Conservation (phyloP, 1,284 basidiomycete genomes). For the Fistulina hepatica region DNA sequence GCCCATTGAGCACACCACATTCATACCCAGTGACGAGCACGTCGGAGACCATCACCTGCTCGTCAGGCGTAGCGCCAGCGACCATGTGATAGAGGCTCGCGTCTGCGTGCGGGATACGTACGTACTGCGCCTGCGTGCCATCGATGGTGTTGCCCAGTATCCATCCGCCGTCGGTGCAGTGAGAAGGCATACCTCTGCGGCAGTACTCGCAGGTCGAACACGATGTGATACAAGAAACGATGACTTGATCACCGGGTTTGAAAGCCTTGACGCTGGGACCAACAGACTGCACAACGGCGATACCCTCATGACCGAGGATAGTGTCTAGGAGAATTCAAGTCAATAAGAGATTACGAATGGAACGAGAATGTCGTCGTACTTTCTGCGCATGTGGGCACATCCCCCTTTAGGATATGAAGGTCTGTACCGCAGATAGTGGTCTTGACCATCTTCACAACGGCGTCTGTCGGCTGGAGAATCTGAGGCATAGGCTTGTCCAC, state of each 20-base stretch:
- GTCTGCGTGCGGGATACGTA: conserved; percentile 19
- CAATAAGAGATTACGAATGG: too few relatives aligned
- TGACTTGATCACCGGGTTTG: conserved; percentile 20
- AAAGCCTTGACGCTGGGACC: conserved; percentile 22
- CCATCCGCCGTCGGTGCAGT: conserved; percentile 21
- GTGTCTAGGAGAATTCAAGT: too few relatives aligned
- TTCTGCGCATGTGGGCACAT: conserved; percentile 18
- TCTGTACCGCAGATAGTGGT: conserved; percentile 23
- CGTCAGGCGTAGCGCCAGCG: conserved; percentile 14
- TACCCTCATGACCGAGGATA: conserved; percentile 28
- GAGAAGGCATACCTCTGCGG: conserved; percentile 18
- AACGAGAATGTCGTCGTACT: too few relatives aligned
- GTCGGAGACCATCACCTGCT: conserved; percentile 17
- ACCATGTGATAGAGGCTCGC: conserved; percentile 15
- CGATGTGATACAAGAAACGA: conserved; percentile 16
- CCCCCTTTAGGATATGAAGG: conserved; percentile 22
- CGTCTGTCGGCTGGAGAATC: conserved; percentile 17
- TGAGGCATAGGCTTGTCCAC: conserved; percentile 17
- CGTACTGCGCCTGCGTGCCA: conserved; percentile 21
- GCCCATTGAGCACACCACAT: conserved; percentile 19
- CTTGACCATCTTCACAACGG: conserved; percentile 19
- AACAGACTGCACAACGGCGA: conserved; percentile 22
- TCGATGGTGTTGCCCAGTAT: conserved; percentile 20
- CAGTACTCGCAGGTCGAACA: conserved; percentile 17
- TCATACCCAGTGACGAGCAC: conserved; percentile 18